A percentile compares a stretch with the other conserved stretches of the same genome.
phyloP scores from a whole-genome alignment of 1,284 basidiomycete species.

The Melampsora americana region DNA sequence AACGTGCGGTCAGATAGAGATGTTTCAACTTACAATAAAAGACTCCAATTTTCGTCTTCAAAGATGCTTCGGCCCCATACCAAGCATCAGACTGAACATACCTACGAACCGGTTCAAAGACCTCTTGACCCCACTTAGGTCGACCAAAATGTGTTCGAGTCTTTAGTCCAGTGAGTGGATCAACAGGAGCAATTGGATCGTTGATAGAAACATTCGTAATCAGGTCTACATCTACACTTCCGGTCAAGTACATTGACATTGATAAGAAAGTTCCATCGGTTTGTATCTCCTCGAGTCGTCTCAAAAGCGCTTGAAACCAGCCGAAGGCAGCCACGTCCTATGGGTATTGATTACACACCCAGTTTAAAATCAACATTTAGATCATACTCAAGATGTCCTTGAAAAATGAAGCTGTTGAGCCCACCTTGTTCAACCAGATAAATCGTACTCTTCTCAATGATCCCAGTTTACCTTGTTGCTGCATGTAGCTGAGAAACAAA shows the following conservation, averaged over 20 bases:
- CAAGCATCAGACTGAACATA: constrained; percentile 22
- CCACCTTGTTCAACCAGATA: constrained; percentile 75
- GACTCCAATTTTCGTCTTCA: constrained; percentile 75
- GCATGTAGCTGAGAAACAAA: constrained; percentile 61
- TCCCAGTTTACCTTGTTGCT: constrained; percentile 69
- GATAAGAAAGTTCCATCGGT: constrained; percentile 78
- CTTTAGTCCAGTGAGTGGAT: constrained; percentile 76
- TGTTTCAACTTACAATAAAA: constrained; percentile 21
- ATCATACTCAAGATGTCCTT: not conserved
- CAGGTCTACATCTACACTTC: constrained; percentile 77
- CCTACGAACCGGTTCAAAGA: constrained; percentile 26
- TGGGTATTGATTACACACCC: not conserved
- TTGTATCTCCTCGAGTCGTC: constrained; percentile 71
- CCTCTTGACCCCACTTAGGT: constrained; percentile 68
- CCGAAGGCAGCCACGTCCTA: constrained; percentile 65
- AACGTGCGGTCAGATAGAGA: not conserved
- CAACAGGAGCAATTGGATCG: constrained; percentile 61
- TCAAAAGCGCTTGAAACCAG: constrained; percentile 82
- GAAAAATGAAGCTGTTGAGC: not conserved
- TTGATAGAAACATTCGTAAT: constrained; percentile 86
- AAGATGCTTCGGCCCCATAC: constrained; percentile 44
- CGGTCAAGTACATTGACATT: constrained; percentile 83
- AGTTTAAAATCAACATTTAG: too few relatives aligned
- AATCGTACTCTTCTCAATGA: constrained; percentile 78
- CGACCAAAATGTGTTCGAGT: constrained; percentile 81